Evolutionary conservation across 176 grass and related monocot species (phyloP).

Genomic region (Sorghum bicolor): DNA sequence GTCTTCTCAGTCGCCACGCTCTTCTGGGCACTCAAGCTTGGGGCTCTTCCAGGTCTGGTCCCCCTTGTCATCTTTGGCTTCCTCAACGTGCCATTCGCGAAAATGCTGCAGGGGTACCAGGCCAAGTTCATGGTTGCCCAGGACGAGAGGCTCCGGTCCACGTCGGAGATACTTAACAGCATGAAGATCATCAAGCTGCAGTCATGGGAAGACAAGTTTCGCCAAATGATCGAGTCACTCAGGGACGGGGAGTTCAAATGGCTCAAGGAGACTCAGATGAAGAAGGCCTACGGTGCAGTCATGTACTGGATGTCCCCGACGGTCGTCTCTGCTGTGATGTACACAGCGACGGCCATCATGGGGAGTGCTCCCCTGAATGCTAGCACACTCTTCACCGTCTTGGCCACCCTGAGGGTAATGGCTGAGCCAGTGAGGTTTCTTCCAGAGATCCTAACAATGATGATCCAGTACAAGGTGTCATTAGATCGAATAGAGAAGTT

Average conservation of each 20-base stretch:
- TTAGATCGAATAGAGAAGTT: constrained; percentile 74
- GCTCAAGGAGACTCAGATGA: constrained; percentile 65
- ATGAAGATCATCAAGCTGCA: constrained; percentile 99
- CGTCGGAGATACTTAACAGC: constrained; percentile 79
- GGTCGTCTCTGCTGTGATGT: constrained; percentile 73
- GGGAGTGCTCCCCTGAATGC: constrained; percentile 73
- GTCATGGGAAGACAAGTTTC: constrained; percentile 83
- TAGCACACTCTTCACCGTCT: constrained; percentile 73
- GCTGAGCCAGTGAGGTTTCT: constrained; percentile 80
- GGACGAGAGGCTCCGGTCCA: constrained; percentile 69
- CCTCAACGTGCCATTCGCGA: constrained; percentile 81
- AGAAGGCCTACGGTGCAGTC: constrained; percentile 71
- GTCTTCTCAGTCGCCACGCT: constrained; percentile 51
- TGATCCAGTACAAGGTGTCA: constrained; percentile 93
- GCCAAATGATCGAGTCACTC: constrained; percentile 41
- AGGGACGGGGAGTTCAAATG: constrained; percentile 79
- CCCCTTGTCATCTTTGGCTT: constrained; percentile 66
- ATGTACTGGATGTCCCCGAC: constrained; percentile 89
- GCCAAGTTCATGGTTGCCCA: constrained; percentile 83
- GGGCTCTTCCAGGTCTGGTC: constrained; percentile 69
- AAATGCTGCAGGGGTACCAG: constrained; percentile 64
- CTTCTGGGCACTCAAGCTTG: constrained; percentile 71
- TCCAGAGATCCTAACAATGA: constrained; percentile 69
- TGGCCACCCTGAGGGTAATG: constrained; percentile 78
- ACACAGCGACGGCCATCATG: constrained; percentile 49